phyloP scores from a whole-genome alignment of 2,329 filamentous ascomycete species.

The Hypoxylon sp. region DNA sequence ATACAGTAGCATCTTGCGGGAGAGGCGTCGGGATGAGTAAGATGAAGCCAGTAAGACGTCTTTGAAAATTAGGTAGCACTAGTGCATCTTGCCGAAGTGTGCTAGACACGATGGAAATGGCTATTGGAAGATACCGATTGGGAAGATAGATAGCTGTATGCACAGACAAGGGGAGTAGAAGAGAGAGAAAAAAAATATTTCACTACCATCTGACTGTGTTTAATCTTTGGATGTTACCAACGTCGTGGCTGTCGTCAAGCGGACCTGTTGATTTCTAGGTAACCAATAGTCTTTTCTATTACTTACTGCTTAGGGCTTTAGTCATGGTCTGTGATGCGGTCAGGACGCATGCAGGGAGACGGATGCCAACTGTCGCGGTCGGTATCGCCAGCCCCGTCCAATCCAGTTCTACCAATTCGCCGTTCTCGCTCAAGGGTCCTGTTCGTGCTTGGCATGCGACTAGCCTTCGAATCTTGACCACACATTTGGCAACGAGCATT shows the following conservation, averaged over 20 bases:
- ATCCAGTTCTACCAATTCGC: slow-evolving; percentile 31
- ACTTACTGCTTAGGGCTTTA: slow-evolving; percentile 15
- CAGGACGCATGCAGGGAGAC: slow-evolving; percentile 36
- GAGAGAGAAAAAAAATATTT: slow-evolving; percentile 28
- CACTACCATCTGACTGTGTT: slow-evolving; percentile 28
- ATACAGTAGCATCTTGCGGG: slow-evolving; percentile 37
- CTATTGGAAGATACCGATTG: slow-evolving; percentile 40
- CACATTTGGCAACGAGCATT: slow-evolving; percentile 1
- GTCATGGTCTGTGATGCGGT: slow-evolving; percentile 37
- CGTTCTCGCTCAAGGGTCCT: slow-evolving; percentile 24
- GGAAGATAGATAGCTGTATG: slow-evolving; percentile 33
- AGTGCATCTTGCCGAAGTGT: slow-evolving; percentile 36
- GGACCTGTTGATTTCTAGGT: slow-evolving; percentile 27
- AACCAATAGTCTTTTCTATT: slow-evolving; percentile 36
- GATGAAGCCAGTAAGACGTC: slow-evolving; percentile 38
- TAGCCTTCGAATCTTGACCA: slow-evolving; percentile 27
- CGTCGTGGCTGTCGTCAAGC: slow-evolving; percentile 35
- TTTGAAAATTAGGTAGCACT: slow-evolving; percentile 26
- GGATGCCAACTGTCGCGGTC: slow-evolving; percentile 41
- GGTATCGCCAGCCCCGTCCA: slow-evolving; percentile 27
- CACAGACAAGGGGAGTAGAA: slow-evolving; percentile 36
- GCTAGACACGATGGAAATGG: slow-evolving; percentile 37
- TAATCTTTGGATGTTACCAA: slow-evolving; percentile 21
- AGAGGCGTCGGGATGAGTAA: slow-evolving; percentile 43
- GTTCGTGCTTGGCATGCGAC: slow-evolving; percentile 34